A percentile compares a stretch with the other conserved stretches of the same genome.
phyloP scores from a whole-genome alignment of 2,329 filamentous ascomycete genomes.

The Arthrinium phaeospermum region DNA sequence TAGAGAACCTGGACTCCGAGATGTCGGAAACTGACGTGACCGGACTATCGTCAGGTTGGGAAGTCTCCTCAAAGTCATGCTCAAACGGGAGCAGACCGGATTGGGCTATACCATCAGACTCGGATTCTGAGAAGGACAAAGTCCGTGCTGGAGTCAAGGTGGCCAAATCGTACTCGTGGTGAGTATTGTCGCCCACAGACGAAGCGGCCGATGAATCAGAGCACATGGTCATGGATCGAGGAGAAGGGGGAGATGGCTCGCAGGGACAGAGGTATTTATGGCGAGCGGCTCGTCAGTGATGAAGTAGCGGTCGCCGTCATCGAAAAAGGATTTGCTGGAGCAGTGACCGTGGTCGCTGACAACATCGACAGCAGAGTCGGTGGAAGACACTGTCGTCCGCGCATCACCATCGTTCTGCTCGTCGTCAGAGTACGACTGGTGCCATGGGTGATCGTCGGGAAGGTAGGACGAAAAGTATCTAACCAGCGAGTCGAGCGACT shows the following conservation, averaged over 20 bases:
- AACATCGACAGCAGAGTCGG: constrained; percentile 43
- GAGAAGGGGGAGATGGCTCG: constrained; percentile 49
- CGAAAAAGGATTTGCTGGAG: constrained; percentile 48
- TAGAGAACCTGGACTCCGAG: constrained; percentile 45
- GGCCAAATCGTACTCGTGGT: constrained; percentile 40
- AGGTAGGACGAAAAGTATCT: constrained; percentile 66
- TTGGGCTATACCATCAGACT: constrained; percentile 47
- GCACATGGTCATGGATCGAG: constrained; percentile 56
- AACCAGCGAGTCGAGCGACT: constrained; percentile 64
- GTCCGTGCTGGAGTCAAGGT: constrained; percentile 51
- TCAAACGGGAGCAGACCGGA: constrained; percentile 43
- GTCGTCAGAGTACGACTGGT: constrained; percentile 34
- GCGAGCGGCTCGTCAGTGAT: constrained; percentile 53
- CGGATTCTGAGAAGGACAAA: constrained; percentile 59
- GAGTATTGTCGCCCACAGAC: constrained; percentile 39
- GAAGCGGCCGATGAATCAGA: constrained; percentile 49
- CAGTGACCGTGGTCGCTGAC: constrained; percentile 44
- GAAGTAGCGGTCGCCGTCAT: constrained; percentile 47
- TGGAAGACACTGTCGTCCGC: constrained; percentile 43
- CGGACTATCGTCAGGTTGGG: constrained; percentile 52
- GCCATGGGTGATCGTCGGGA: constrained; percentile 54
- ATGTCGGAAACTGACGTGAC: constrained; percentile 53
- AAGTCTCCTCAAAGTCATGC: constrained; percentile 47
- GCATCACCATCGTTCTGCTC: constrained; percentile 20
- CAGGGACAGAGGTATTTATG: constrained; percentile 37